Conservation (phyloP, 2,329 filamentous ascomycete genomes). For the Ascosphaera pollenicola region DNA sequence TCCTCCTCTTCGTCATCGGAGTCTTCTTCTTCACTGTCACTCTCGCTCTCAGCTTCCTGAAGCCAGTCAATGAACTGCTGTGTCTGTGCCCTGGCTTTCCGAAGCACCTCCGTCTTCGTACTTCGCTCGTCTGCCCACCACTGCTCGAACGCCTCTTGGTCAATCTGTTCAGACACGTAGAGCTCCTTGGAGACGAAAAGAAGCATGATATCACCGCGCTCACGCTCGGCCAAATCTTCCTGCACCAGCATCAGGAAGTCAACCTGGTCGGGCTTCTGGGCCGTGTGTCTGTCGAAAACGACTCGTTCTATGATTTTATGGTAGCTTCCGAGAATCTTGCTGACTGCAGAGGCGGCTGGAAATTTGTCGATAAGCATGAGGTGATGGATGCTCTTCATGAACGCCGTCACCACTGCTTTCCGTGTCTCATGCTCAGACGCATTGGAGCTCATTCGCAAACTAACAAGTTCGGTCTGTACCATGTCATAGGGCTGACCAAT, state of each 20-base stretch:
- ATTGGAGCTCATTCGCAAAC: conserved; percentile 73
- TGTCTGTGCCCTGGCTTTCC: conserved; percentile 48
- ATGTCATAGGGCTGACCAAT: conserved; percentile 53
- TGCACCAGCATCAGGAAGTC: conserved; percentile 71
- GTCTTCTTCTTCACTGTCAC: conserved; percentile 43
- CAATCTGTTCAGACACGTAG: conserved; percentile 62
- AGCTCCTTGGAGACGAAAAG: conserved; percentile 64
- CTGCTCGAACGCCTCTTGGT: conserved; percentile 66
- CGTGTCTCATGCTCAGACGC: conserved; percentile 79
- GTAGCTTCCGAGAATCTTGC: conserved; percentile 39
- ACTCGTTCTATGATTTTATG: conserved; percentile 37
- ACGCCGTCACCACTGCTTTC: conserved; percentile 62
- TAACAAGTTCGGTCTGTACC: conserved; percentile 83
- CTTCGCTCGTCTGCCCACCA: conserved; percentile 73
- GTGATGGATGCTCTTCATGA: conserved; percentile 60
- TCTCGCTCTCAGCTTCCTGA: conserved; percentile 50
- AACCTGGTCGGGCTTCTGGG: conserved; percentile 46
- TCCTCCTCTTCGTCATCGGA: conserved; percentile 30
- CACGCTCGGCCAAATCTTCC: conserved; percentile 46
- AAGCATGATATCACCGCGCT: conserved; percentile 45
- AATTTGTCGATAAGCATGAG: conserved; percentile 36
- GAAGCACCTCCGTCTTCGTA: conserved; percentile 44
- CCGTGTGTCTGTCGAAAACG: conserved; percentile 32
- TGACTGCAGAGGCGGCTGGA: conserved; percentile 42
- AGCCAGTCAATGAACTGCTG: conserved; percentile 65